Evolutionary conservation across 2,329 filamentous ascomycete species (phyloP).

Genomic region (Fusarium anguioides): DNA sequence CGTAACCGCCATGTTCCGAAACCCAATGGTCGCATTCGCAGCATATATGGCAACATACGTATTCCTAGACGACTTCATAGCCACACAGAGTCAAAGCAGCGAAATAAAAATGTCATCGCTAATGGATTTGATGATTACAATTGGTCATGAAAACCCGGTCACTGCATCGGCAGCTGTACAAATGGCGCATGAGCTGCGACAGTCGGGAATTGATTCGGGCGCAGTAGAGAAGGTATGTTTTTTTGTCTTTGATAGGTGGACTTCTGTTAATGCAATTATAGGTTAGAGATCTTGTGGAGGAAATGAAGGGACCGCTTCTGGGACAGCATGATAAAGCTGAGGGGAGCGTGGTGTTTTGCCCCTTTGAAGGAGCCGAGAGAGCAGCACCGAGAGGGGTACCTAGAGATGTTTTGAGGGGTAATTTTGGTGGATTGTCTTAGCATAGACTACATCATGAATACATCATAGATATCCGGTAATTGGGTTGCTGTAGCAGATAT

Average conservation of each 20-base stretch:
- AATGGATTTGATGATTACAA: conserved; percentile 72
- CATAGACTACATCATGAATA: not conserved
- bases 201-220: conserved; percentile 47
- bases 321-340: conserved; percentile 21
- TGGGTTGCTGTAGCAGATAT: no score
- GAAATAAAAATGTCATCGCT: conserved; percentile 73
- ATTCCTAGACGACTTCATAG: conserved; percentile 76
- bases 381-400: conserved; percentile 28
- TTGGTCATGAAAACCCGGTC: conserved; percentile 73
- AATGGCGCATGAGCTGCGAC: conserved; percentile 71
- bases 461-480: no score
- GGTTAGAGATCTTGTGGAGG: conserved; percentile 31
- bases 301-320: conserved; percentile 33
- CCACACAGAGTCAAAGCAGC: conserved; percentile 61
- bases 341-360: conserved; percentile 39
- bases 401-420: conserved; percentile 9
- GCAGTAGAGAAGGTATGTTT: conserved; percentile 40
- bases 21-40: conserved; percentile 77
- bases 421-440: not conserved
- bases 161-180: conserved; percentile 77
- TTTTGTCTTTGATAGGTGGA: not conserved
- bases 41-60: conserved; percentile 77
- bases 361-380: conserved; percentile 29
- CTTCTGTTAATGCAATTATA: not conserved
- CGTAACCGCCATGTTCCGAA: conserved; percentile 61